Evolutionary conservation across 2,329 filamentous ascomycete genomes (phyloP), one percentile per base, ranked within the genome.

Genomic region (Ophiostoma ulmi): DNA sequence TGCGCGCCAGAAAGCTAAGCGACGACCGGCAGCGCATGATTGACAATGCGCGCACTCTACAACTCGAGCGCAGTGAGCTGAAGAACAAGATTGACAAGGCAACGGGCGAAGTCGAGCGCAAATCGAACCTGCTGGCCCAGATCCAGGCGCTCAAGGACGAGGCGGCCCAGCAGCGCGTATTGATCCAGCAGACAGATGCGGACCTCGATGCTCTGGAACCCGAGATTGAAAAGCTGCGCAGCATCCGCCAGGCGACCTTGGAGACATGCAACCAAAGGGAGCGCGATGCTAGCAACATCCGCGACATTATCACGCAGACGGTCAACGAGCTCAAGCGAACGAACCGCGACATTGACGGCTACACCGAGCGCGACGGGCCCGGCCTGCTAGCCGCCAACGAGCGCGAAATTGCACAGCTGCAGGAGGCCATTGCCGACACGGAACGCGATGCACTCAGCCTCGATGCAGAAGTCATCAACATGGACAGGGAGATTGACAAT

Each of bases 51-150:
- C 90, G 85, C 73, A 82, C 84, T 20, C 82, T 96, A 36, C 93
- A 97, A 79, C 83, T 95, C 5, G 89, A 95, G 76, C 85, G 89
- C 72, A 90, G 91, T 76, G 91, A 96, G 78, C 82, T 91, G 58
- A 87, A 86, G 72, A 90, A 90, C 77, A 91, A 91, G 74, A 84
- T 97, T 69, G 89, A 85, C 75, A 87, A 86, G 69, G 88, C 91
- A 1, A 84, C 86, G 67, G 89, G 90, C 72, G 89, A 94, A 75
- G 83, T 98, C 36, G 93, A 96, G 78, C 93, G 92, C 80, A 97
- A 94, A 81, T 85, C 86, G 55, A 85, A 87, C 63, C 83, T 97
- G 31, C 83, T 88, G 73, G 82, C 83, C 58, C 91, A 93, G 73
- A 88, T 98, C 41, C 88, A 92, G 72, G 86, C 91, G 70, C 85